These are phyloP conservation scores for Yamadazyma membranifaciens DNA, from an alignment of 1,139 yeast species.

Conservation along the genomic window DNA sequence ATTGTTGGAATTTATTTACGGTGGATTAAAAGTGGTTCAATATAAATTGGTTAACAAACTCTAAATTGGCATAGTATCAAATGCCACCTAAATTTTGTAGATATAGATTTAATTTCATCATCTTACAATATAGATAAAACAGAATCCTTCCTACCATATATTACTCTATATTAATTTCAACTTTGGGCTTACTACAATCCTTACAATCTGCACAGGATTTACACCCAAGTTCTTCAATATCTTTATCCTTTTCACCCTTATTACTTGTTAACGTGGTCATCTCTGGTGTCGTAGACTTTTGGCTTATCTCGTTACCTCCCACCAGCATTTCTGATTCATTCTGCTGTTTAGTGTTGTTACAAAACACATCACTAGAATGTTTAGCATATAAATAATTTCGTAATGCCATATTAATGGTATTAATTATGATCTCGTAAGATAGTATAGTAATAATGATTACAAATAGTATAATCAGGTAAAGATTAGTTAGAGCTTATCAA, in stretches of 20 bases:
- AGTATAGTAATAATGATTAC: neutral
- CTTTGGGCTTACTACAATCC: constrained; percentile 6
- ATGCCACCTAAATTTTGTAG: too few species aligned
- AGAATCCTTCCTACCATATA: neutral
- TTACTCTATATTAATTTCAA: constrained; percentile 6
- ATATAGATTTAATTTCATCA: too few species aligned
- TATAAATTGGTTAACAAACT: constrained; percentile 26
- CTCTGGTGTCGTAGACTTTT: neutral
- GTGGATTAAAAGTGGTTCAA: constrained; percentile 58
- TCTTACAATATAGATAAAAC: neutral
- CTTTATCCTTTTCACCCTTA: constrained; percentile 11
- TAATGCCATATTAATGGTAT: constrained; percentile 30
- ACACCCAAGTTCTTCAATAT: constrained; percentile 8
- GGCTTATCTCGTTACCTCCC: neutral
- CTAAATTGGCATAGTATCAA: too few species aligned
- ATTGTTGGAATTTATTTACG: constrained; percentile 51
- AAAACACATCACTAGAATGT: constrained; percentile 26
- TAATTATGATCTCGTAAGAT: too few species aligned
- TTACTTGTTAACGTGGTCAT: constrained; percentile 5
- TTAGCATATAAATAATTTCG: constrained; percentile 45
- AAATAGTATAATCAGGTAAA: neutral
- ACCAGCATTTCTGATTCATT: neutral
- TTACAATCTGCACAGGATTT: constrained; percentile 6
- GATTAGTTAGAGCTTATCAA: too few species aligned
- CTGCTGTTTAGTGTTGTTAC: constrained; percentile 11